phyloP scores from a whole-genome alignment of 1,139 yeast species.

The Scheffersomyces insectosa region DNA sequence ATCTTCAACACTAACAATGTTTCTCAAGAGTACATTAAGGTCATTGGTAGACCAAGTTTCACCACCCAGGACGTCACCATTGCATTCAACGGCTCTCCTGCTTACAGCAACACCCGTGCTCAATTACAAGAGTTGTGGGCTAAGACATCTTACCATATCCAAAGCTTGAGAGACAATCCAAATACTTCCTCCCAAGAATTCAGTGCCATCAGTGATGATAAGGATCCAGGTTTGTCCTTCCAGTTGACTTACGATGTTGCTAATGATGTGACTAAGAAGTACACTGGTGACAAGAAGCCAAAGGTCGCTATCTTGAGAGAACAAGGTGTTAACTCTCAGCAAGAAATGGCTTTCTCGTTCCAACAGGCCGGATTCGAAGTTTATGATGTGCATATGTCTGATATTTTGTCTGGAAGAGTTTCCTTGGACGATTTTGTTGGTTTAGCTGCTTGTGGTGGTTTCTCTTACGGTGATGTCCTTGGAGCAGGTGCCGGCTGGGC shows the following conservation, averaged over 20 bases:
- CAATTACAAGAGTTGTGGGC: constrained; percentile 84
- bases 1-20: constrained; percentile 62
- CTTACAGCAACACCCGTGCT: constrained; percentile 62
- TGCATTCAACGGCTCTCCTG: constrained; percentile 43
- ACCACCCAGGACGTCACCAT: constrained; percentile 53
- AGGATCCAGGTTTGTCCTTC: constrained; percentile 88
- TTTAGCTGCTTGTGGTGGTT: constrained; percentile 98
- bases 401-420: constrained; percentile 72
- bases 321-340: constrained; percentile 98
- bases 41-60: constrained; percentile 69
- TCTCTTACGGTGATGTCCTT: constrained; percentile 97
- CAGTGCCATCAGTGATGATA: constrained; percentile 68
- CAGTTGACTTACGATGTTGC: constrained; percentile 62
- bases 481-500: constrained; percentile 99
- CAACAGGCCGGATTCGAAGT: constrained; percentile 92
- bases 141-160: constrained; percentile 86
- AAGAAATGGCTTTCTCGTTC: constrained; percentile 98
- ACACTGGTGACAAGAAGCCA: constrained; percentile 59
- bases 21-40: constrained; percentile 48
- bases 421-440: constrained; percentile 85
- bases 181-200: constrained; percentile 85
- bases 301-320: constrained; percentile 96
- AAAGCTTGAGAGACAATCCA: constrained; percentile 93
- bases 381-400: constrained; percentile 96
- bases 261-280: constrained; percentile 14